Evolutionary conservation across 228 moss, liverwort and hornwort species (phyloP).

Genomic region (Sphagnum magellanicum): DNA sequence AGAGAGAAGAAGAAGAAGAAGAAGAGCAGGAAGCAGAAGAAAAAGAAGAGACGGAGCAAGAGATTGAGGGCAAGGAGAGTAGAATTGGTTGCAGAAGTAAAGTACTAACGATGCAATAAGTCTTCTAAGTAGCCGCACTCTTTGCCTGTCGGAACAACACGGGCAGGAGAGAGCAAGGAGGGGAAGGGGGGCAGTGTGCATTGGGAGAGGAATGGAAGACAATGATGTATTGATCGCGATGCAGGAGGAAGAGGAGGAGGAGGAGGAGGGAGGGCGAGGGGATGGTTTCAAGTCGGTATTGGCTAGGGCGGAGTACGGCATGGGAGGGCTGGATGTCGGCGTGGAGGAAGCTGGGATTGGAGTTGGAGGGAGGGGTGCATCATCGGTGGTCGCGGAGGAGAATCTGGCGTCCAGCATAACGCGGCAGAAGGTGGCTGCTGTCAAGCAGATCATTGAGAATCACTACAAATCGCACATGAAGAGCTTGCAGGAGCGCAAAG

Average conservation of each 20-base stretch:
- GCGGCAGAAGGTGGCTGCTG: slow-evolving; percentile 89
- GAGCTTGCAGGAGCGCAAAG: slow-evolving; percentile 90
- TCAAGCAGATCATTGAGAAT: slow-evolving; percentile 93
- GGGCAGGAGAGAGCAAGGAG: too few relatives aligned
- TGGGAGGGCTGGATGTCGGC: slow-evolving; percentile 88
- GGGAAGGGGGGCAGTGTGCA: too few relatives aligned
- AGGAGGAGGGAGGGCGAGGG: slow-evolving; percentile 74
- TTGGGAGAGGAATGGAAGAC: background rate
- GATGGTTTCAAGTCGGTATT: slow-evolving; percentile 62
- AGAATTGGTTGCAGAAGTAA: too few relatives aligned
- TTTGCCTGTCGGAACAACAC: too few relatives aligned
- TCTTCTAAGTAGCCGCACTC: too few relatives aligned
- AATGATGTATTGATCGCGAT: background rate
- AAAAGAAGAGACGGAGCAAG: too few relatives aligned
- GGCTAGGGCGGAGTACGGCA: slow-evolving; percentile 92
- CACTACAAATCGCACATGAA: slow-evolving; percentile 95
- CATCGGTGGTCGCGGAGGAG: slow-evolving; percentile 42
- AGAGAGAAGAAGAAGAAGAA: too few relatives aligned
- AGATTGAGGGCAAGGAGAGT: too few relatives aligned
- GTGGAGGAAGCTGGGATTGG: slow-evolving; percentile 25
- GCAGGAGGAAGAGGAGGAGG: slow-evolving; percentile 12
- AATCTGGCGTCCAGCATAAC: slow-evolving; percentile 73
- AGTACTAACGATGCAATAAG: too few relatives aligned
- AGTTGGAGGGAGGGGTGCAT: slow-evolving; percentile 5
- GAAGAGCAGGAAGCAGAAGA: too few relatives aligned